phyloP scores from a whole-genome alignment of 2,329 filamentous ascomycete genomes.

The Penicillium sp. region DNA sequence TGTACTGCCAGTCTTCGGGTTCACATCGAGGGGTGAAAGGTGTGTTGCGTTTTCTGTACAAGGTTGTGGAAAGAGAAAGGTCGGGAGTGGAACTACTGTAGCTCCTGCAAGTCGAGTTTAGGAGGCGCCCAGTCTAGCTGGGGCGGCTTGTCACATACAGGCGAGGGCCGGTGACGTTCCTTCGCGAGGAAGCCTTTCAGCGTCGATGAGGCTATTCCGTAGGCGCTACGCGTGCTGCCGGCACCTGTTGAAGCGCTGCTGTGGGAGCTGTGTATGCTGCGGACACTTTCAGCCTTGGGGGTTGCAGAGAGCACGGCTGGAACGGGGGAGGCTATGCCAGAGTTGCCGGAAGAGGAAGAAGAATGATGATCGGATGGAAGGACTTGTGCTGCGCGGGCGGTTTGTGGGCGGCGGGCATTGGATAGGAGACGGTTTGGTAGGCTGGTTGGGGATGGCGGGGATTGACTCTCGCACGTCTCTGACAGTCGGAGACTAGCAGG shows the following conservation, averaged over 20 bases:
- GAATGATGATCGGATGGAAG: slow-evolving; percentile 25
- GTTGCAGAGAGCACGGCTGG: slow-evolving; percentile 28
- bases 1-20: slow-evolving; percentile 4
- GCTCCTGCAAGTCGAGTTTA: slow-evolving; percentile 33
- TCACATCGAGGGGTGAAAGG: neutral
- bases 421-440: slow-evolving; percentile 21
- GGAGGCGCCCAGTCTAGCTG: slow-evolving; percentile 39
- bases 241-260: slow-evolving; percentile 36
- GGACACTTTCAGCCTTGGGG: slow-evolving; percentile 34
- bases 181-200: slow-evolving; percentile 36
- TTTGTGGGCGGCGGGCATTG: slow-evolving; percentile 26
- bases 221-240: slow-evolving; percentile 36
- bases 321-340: slow-evolving; percentile 32
- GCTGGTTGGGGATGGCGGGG: slow-evolving; percentile 4
- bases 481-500: slow-evolving; percentile 14
- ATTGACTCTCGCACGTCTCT: slow-evolving; percentile 16
- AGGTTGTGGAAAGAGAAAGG: neutral
- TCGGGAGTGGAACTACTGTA: slow-evolving; percentile 19
- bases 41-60: slow-evolving; percentile 5
- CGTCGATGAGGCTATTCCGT: slow-evolving; percentile 36
- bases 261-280: slow-evolving; percentile 35
- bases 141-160: slow-evolving; percentile 35
- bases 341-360: slow-evolving; percentile 17
- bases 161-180: slow-evolving; percentile 27
- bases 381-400: slow-evolving; percentile 24